A percentile compares a stretch with the other conserved stretches of the same genome.
Conservation (phyloP, 2,329 filamentous ascomycete species). For the Cryphonectria japonica region DNA sequence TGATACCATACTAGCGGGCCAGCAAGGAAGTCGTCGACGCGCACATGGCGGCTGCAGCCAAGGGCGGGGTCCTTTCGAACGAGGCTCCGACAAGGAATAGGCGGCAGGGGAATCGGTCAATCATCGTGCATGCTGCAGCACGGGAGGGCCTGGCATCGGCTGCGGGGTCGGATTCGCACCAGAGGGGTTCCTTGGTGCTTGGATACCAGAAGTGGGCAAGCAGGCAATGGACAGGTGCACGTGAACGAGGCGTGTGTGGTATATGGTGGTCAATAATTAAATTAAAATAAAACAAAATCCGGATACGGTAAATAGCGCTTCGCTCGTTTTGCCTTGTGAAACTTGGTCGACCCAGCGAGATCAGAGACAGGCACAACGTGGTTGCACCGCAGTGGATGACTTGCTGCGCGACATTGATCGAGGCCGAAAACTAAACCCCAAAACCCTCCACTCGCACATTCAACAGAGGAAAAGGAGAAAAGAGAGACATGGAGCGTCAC, state of each 20-base stretch:
- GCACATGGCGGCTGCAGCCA: slow-evolving; percentile 2
- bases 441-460: background rate
- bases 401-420: slow-evolving; percentile 8
- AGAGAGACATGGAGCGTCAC: background rate
- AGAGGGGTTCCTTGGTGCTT: background rate
- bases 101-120: slow-evolving; percentile 4
- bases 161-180: slow-evolving; percentile 5
- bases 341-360: slow-evolving; percentile 1
- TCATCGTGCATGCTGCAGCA: slow-evolving; percentile 7
- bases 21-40: background rate
- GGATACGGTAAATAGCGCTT: background rate
- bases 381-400: slow-evolving; percentile 10
- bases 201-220: background rate
- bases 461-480: background rate
- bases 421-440: background rate
- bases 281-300: background rate
- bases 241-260: slow-evolving; percentile 2
- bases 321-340: background rate
- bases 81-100: background rate
- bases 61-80: background rate
- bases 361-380: slow-evolving; percentile 12
- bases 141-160: background rate
- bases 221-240: background rate
- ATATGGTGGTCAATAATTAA: background rate
- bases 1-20: background rate